Evolutionary conservation across 2,329 filamentous ascomycete species (phyloP).

Genomic region (Monosporascus sp.): DNA sequence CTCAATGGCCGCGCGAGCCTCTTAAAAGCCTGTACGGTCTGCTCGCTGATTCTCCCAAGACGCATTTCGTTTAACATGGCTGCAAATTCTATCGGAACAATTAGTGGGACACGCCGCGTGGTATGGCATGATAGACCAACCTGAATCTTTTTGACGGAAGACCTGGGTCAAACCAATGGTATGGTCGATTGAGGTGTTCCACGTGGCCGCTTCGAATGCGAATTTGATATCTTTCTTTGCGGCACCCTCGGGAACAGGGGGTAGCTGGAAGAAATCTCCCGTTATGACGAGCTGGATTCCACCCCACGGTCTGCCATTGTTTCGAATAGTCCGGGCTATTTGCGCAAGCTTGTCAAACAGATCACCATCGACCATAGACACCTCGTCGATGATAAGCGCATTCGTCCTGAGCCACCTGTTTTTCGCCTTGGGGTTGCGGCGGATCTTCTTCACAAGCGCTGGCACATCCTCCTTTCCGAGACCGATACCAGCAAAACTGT

Average conservation of each 20-base stretch:
- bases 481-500: slow-evolving; percentile 94
- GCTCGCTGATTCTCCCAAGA: slow-evolving; percentile 71
- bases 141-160: slow-evolving; percentile 86
- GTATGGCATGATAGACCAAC: slow-evolving; percentile 32
- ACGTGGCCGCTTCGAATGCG: slow-evolving; percentile 86
- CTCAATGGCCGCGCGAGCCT: slow-evolving; percentile 64
- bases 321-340: slow-evolving; percentile 78
- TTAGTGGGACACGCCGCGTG: slow-evolving; percentile 18
- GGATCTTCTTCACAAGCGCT: slow-evolving; percentile 83
- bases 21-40: slow-evolving; percentile 73
- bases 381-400: slow-evolving; percentile 84
- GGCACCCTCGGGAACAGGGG: slow-evolving; percentile 78
- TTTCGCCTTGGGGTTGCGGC: slow-evolving; percentile 80
- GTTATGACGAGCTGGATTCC: slow-evolving; percentile 95
- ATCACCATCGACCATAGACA: slow-evolving; percentile 98
- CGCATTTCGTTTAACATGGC: slow-evolving; percentile 98
- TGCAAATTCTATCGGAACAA: slow-evolving; percentile 61
- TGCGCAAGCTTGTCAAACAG: slow-evolving; percentile 93
- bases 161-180: slow-evolving; percentile 94
- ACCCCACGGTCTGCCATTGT: slow-evolving; percentile 88
- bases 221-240: slow-evolving; percentile 69
- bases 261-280: slow-evolving; percentile 95
- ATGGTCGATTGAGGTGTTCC: slow-evolving; percentile 88
- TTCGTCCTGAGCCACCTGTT: slow-evolving; percentile 86
- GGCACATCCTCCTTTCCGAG: slow-evolving; percentile 83